Evolutionary conservation across 768 basidiomycete species (phyloP).

Genomic region (Leucogyrophana mollusca): DNA sequence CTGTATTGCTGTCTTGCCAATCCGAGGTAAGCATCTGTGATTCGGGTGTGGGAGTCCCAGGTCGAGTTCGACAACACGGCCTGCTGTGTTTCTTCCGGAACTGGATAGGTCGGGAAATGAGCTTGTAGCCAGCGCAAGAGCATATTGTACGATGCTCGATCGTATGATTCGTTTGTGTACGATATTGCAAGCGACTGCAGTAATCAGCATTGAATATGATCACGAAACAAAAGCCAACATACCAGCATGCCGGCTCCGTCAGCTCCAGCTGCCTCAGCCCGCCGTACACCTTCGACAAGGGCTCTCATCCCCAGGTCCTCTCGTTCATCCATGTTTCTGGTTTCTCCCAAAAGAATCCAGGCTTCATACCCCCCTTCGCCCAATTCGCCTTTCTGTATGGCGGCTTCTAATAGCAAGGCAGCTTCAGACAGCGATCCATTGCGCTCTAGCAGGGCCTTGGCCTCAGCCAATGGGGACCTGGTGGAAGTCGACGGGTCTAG

Average conservation of each 20-base stretch:
- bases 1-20: slow-evolving; percentile 83
- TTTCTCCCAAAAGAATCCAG: slow-evolving; percentile 91
- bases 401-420: slow-evolving; percentile 84
- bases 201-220: slow-evolving; percentile 10
- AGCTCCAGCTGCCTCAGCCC: slow-evolving; percentile 63
- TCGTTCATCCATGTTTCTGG: slow-evolving; percentile 85
- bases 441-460: slow-evolving; percentile 71
- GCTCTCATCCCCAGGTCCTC: slow-evolving; percentile 83
- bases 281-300: slow-evolving; percentile 66
- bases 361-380: slow-evolving; percentile 85
- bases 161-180: slow-evolving; percentile 92
- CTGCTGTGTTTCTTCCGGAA: slow-evolving; percentile 55
- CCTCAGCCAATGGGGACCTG: slow-evolving; percentile 59
- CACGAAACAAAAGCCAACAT: slow-evolving; percentile 22
- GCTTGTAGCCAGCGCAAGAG: slow-evolving; percentile 83
- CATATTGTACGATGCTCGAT: slow-evolving; percentile 81
- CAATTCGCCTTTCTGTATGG: slow-evolving; percentile 78
- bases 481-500: slow-evolving; percentile 48
- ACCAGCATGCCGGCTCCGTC: slow-evolving; percentile 75
- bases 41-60: slow-evolving; percentile 80
- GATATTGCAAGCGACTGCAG: slow-evolving; percentile 89
- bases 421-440: slow-evolving; percentile 90
- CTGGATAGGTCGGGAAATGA: slow-evolving; percentile 54
- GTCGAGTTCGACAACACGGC: slow-evolving; percentile 55
- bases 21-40: slow-evolving; percentile 80